Percentiles rank a stretch among this genome's conserved stretches.
These are phyloP conservation scores for Colletotrichum sp. DNA, from an alignment of 2,329 filamentous ascomycete species.

Conservation along the genomic window DNA sequence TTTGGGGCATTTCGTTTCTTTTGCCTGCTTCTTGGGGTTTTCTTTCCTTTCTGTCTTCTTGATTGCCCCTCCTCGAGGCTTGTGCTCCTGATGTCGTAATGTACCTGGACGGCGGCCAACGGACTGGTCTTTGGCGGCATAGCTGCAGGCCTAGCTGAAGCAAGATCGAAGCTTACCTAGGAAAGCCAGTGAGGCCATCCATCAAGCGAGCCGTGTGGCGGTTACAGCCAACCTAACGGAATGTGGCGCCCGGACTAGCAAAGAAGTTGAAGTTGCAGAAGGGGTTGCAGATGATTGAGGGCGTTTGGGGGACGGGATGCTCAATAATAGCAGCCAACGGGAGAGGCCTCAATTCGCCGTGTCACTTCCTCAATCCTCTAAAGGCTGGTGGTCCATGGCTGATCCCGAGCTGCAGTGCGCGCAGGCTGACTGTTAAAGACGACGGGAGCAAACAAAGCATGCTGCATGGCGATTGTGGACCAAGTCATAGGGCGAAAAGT, in stretches of 20 bases:
- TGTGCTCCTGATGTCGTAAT: background rate
- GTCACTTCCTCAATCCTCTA: background rate
- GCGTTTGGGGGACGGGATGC: background rate
- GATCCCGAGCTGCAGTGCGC: too few relatives aligned
- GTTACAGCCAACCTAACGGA: background rate
- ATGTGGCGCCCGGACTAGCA: background rate
- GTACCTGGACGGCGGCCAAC: background rate
- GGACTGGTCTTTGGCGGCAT: background rate
- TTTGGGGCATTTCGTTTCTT: background rate
- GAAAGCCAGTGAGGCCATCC: background rate
- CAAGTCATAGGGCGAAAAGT: background rate
- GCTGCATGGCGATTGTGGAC: background rate
- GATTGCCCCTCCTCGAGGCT: background rate
- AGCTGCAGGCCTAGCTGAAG: background rate
- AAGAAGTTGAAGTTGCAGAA: background rate
- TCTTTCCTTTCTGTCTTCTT: background rate
- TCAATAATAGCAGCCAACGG: background rate
- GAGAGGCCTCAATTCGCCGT: background rate
- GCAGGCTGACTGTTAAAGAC: too few relatives aligned
- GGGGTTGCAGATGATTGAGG: background rate
- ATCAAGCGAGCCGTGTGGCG: background rate
- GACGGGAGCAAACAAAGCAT: background rate
- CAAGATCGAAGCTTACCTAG: background rate
- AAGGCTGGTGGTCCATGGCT: background rate
- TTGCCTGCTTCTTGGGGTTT: background rate